These are phyloP conservation scores for Adansonia madagascariensis DNA, from an alignment of 441 rosid species.

Conservation along the genomic window DNA sequence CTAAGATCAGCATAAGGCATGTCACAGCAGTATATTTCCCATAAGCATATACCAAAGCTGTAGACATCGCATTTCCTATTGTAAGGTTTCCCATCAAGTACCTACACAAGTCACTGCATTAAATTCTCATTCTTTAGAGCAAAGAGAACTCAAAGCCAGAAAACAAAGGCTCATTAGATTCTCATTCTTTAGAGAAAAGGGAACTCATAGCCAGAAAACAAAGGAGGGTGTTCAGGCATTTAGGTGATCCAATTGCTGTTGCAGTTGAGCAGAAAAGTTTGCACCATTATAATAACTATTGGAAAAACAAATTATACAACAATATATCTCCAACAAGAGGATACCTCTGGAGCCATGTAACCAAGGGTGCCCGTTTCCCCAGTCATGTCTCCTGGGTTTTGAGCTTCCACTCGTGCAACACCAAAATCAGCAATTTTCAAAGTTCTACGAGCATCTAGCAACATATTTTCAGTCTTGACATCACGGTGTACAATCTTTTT, in stretches of 20 bases:
- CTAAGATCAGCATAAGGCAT: constrained; percentile 66
- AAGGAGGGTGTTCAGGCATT: background rate
- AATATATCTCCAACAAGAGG: background rate
- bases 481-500: constrained; percentile 65
- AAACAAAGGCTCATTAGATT: constrained; percentile 19
- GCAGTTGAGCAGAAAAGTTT: constrained; percentile 2
- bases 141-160: too few relatives aligned
- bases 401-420: constrained; percentile 79
- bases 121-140: background rate
- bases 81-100: constrained; percentile 72
- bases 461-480: constrained; percentile 73
- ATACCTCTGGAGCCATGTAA: constrained; percentile 84
- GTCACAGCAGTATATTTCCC: constrained; percentile 78
- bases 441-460: constrained; percentile 49
- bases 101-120: constrained; percentile 37
- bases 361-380: constrained; percentile 84
- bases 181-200: constrained; percentile 8
- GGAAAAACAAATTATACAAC: background rate
- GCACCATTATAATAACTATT: too few relatives aligned
- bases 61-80: constrained; percentile 75
- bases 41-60: constrained; percentile 71
- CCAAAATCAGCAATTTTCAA: constrained; percentile 70
- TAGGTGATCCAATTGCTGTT: background rate
- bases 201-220: background rate
- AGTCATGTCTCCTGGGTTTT: constrained; percentile 71